Evolutionary conservation across 352 stramenopile species (phyloP).

Genomic region (Pythium pectinolyticum): DNA sequence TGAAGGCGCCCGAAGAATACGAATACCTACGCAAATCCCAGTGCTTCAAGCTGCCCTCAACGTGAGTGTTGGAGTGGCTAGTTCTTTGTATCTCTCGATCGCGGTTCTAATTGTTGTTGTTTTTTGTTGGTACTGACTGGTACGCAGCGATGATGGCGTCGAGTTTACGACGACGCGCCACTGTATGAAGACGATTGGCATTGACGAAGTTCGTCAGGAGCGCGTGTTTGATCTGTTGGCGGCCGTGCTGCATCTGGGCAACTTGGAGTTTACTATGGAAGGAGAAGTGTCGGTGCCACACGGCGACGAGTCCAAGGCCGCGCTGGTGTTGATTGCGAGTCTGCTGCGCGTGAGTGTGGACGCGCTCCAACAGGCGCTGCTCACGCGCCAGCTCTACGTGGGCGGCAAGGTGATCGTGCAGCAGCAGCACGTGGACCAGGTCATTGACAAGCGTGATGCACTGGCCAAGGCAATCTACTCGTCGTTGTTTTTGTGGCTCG

Average conservation of each 20-base stretch:
- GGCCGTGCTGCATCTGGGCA: slow-evolving; percentile 85
- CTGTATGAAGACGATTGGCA: slow-evolving; percentile 89
- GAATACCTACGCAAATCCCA: slow-evolving; percentile 88
- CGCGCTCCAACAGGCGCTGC: slow-evolving; percentile 65
- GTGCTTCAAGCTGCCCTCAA: slow-evolving; percentile 77
- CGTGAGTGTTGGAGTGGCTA: slow-evolving; percentile 32
- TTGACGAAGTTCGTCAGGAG: slow-evolving; percentile 73
- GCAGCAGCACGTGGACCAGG: slow-evolving; percentile 86
- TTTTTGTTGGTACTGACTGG: slow-evolving; percentile 7
- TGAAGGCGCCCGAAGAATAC: slow-evolving; percentile 79
- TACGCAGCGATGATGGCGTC: slow-evolving; percentile 59
- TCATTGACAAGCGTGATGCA: slow-evolving; percentile 86
- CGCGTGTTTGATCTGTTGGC: slow-evolving; percentile 87
- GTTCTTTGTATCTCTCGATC: background rate
- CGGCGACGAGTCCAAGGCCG: slow-evolving; percentile 43
- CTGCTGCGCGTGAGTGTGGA: slow-evolving; percentile 80
- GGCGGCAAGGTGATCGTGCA: slow-evolving; percentile 90
- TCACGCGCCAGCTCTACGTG: slow-evolving; percentile 85
- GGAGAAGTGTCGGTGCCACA: slow-evolving; percentile 72
- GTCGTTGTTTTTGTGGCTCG: slow-evolving; percentile 90
- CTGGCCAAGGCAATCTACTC: slow-evolving; percentile 94
- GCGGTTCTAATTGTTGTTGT: background rate
- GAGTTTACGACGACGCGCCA: slow-evolving; percentile 84
- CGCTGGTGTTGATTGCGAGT: slow-evolving; percentile 65
- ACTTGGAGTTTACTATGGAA: slow-evolving; percentile 86